Evolutionary conservation across 768 basidiomycete species (phyloP).

Genomic region (Lentinula sp.): DNA sequence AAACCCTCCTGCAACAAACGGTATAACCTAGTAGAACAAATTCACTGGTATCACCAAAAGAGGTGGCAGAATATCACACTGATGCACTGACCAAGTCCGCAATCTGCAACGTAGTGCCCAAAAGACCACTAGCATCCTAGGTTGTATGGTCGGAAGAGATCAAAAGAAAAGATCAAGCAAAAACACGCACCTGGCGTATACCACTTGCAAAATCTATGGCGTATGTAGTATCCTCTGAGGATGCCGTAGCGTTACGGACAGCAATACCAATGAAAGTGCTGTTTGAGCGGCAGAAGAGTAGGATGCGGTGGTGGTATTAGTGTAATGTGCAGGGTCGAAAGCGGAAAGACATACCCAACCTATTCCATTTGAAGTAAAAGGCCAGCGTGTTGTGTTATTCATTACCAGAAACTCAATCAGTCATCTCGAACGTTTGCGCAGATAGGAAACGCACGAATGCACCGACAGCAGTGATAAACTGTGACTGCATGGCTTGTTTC

Average conservation of each 20-base stretch:
- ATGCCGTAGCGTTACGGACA: slow-evolving; percentile 69
- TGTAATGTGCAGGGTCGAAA: slow-evolving; percentile 1
- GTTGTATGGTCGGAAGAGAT: not conserved
- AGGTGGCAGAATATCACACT: slow-evolving; percentile 3
- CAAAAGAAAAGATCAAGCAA: too few relatives aligned
- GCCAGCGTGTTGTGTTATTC: not conserved
- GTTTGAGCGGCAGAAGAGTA: slow-evolving; percentile 10
- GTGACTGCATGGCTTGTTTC: slow-evolving; percentile 87
- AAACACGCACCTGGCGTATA: slow-evolving; percentile 43
- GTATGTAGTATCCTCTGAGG: slow-evolving; percentile 26
- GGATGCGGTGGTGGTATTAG: not conserved
- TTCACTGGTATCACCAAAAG: slow-evolving; percentile 4
- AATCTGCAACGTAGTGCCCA: slow-evolving; percentile 76
- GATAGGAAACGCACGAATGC: slow-evolving; percentile 65
- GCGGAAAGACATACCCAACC: slow-evolving; percentile 23
- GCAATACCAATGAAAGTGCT: slow-evolving; percentile 88
- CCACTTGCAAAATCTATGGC: slow-evolving; percentile 67
- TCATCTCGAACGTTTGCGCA: not conserved
- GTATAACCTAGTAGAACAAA: slow-evolving; percentile 59
- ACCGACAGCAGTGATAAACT: slow-evolving; percentile 87
- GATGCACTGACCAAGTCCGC: slow-evolving; percentile 68
- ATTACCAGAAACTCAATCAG: slow-evolving; percentile 5
- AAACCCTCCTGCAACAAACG: slow-evolving; percentile 88
- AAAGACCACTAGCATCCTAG: slow-evolving; percentile 57
- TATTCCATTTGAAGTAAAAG: slow-evolving; percentile 8